A percentile compares a stretch with the other conserved stretches of the same genome.
Evolutionary conservation across 1,139 yeast genomes (phyloP).

Genomic region (Zygosaccharomyces pseudobailii): DNA sequence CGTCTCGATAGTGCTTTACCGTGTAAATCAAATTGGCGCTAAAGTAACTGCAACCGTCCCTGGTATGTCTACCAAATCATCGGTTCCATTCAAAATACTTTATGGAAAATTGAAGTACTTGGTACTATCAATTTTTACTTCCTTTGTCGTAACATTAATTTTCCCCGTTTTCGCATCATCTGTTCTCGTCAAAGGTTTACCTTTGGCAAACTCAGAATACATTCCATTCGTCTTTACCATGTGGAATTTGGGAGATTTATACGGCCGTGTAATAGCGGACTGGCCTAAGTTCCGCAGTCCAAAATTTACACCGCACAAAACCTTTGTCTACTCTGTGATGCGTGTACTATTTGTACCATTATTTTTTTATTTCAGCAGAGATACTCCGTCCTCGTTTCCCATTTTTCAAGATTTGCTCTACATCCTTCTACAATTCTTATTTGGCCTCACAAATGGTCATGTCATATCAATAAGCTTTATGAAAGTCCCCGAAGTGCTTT

Average conservation of each 20-base stretch:
- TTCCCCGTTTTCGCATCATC: conserved; percentile 89
- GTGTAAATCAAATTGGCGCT: conserved; percentile 18
- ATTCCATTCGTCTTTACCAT: conserved; percentile 73
- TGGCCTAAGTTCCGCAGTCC: conserved; percentile 22
- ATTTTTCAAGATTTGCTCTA: conserved; percentile 64
- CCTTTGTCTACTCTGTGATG: conserved; percentile 49
- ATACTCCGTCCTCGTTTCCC: conserved; percentile 26
- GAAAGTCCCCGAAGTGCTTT: conserved; percentile 61
- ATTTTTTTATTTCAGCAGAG: conserved; percentile 59
- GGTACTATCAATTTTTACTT: conserved; percentile 64
- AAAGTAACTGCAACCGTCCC: conserved; percentile 6
- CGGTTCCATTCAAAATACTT: conserved; percentile 38
- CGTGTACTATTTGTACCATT: conserved; percentile 59
- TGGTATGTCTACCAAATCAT: background rate
- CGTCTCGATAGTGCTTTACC: conserved; percentile 41
- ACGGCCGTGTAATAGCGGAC: conserved; percentile 71
- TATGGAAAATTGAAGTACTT: conserved; percentile 58
- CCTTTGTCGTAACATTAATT: conserved; percentile 70
- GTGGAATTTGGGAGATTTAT: conserved; percentile 88
- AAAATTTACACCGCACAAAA: conserved; percentile 26
- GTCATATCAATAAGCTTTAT: conserved; percentile 76
- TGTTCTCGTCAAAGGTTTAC: conserved; percentile 42
- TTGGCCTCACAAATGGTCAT: conserved; percentile 88
- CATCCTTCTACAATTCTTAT: conserved; percentile 61
- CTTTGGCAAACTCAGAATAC: conserved; percentile 41